These are phyloP conservation scores for Geoglossum cookeanum DNA, from an alignment of 2,329 filamentous ascomycete genomes.

Conservation along the genomic window DNA sequence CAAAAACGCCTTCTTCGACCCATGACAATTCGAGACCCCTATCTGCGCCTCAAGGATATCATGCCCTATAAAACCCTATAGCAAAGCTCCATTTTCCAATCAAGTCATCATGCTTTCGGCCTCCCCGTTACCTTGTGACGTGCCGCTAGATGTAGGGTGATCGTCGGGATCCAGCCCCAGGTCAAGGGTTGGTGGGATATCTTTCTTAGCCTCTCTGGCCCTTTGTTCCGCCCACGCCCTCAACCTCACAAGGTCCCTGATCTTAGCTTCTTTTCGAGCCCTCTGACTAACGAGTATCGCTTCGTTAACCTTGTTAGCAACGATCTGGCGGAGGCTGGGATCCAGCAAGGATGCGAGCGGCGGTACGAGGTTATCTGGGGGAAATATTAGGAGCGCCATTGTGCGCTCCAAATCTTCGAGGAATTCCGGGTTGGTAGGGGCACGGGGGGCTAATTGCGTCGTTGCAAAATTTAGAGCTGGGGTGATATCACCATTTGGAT, in stretches of 20 bases:
- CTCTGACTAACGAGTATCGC: conserved; percentile 62
- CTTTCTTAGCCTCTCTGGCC: conserved; percentile 23
- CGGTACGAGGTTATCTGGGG: conserved; percentile 57
- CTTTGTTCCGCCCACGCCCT: conserved; percentile 67
- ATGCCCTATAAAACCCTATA: neutral
- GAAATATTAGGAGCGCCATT: conserved; percentile 81
- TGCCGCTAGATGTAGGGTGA: neutral
- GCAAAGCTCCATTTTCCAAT: neutral
- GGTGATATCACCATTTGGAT: conserved; percentile 50
- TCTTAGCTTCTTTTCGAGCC: conserved; percentile 56
- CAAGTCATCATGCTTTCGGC: neutral
- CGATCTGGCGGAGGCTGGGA: conserved; percentile 57
- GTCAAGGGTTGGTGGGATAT: conserved; percentile 15
- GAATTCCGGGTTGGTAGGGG: conserved; percentile 63
- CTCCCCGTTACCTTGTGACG: neutral
- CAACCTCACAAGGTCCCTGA: conserved; percentile 62
- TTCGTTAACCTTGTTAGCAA: conserved; percentile 80
- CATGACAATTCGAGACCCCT: neutral
- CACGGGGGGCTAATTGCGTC: conserved; percentile 68
- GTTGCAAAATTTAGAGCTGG: conserved; percentile 76
- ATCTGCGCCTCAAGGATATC: neutral
- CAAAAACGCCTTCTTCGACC: neutral
- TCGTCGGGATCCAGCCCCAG: conserved; percentile 14
- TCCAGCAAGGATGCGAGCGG: conserved; percentile 60
- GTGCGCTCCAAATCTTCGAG: conserved; percentile 77